These are phyloP conservation scores for Lentinula edodes DNA, from an alignment of 768 basidiomycete genomes.

Conservation along the genomic window DNA sequence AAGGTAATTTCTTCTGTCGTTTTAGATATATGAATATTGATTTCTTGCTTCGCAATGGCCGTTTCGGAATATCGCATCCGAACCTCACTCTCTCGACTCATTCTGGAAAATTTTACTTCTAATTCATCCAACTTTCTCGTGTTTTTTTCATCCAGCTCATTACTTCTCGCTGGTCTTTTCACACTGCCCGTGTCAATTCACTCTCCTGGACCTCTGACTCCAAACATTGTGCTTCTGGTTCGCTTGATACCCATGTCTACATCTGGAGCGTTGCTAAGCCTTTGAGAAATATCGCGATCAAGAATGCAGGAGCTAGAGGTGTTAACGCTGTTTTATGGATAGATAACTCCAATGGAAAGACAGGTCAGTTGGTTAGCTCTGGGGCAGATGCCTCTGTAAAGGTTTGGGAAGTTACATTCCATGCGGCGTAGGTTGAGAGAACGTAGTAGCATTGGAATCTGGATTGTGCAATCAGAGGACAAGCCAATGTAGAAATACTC, in stretches of 20 bases:
- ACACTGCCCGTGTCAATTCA: constrained; percentile 75
- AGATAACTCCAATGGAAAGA: constrained; percentile 33
- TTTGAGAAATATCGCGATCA: constrained; percentile 71
- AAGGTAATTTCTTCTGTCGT: constrained; percentile 34
- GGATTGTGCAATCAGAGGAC: neutral
- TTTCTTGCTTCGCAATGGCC: no score
- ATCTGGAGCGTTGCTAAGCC: constrained; percentile 75
- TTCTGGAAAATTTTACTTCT: neutral
- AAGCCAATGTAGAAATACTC: neutral
- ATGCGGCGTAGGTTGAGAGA: constrained; percentile 6
- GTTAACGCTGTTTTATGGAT: constrained; percentile 81
- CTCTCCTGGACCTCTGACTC: constrained; percentile 74
- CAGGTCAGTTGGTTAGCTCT: constrained; percentile 54
- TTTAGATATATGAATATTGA: neutral
- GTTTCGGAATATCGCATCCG: neutral
- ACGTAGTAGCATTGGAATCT: no score
- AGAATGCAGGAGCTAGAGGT: constrained; percentile 84
- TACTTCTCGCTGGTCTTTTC: constrained; percentile 81
- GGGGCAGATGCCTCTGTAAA: constrained; percentile 83
- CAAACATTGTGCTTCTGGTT: constrained; percentile 77
- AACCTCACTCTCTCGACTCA: neutral
- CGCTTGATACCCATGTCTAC: constrained; percentile 91
- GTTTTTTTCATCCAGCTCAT: constrained; percentile 40
- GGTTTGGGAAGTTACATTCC: constrained; percentile 58
- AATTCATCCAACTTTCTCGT: neutral